Base-by-base conservation (phyloP, 306 rosid species). In the Prunus campanulata region DNA sequence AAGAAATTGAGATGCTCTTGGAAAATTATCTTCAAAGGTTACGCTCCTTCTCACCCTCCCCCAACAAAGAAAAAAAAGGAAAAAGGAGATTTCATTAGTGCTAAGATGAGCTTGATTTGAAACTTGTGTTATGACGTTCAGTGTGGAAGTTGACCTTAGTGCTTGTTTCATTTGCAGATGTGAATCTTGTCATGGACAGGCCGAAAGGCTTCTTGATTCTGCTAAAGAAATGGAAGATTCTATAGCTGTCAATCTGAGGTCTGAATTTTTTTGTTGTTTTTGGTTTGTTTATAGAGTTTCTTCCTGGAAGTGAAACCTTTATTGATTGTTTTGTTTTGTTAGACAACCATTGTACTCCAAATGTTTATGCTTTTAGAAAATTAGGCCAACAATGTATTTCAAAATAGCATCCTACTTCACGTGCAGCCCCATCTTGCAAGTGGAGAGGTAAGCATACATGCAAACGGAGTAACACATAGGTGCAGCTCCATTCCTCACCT, bases 141-240 rank as follows among this genome's bases (percentile, higher is more conserved):
- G 9, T 77, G 51, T 24, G 50, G 75, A 71, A 47, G 71, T 78
- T 85, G 75, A 79, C 50, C 78, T 77, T 32, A 25, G n/a, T 83
- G 30, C 73, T 62, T 68, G 74, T 57, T 84, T 68, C 74, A 68
- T 67, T 54, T 80, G 83, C 91, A 92, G 99, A 90, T 92, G 97
- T 76, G 99, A 96, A 86, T 92, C 98, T 81, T 96, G 98, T 72
- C 92, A 96, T 81, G 99, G 97, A 61, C 99, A 96, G 90, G 91
- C 99, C 82, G 99, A 96, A 85, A 92, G 91, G 85, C 97, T 96
- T 86, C 97, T 96, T 76, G 98, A 96, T 85, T 93, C 96, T 78
- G 99, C 99, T 50, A 96, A 88, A 81, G 99, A 96, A 91, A 92
- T 92, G 99, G 99, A 96, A 84, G 99, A 96, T 88, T 96, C 99